Conservation (phyloP, 768 basidiomycete species). For the Hortiboletus flavorubellus region DNA sequence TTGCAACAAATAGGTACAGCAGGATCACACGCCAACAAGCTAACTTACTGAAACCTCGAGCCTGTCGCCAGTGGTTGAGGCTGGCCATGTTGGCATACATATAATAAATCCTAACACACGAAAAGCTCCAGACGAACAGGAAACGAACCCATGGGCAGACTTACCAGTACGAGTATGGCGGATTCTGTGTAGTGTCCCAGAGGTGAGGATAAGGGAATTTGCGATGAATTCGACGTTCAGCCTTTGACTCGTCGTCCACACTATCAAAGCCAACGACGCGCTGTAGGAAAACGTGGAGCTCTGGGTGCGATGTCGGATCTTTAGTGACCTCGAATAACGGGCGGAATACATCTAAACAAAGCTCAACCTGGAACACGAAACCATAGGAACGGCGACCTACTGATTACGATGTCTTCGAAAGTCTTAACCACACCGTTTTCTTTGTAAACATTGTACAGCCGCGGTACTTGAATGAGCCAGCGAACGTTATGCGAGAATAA, state of each 20-base stretch:
- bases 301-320: slow-evolving; percentile 86
- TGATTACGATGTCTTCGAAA: slow-evolving; percentile 88
- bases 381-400: slow-evolving; percentile 46
- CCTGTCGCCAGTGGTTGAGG: slow-evolving; percentile 87
- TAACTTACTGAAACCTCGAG: slow-evolving; percentile 84
- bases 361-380: not conserved
- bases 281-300: slow-evolving; percentile 92
- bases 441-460: slow-evolving; percentile 95
- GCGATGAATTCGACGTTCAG: slow-evolving; percentile 85
- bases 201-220: slow-evolving; percentile 90
- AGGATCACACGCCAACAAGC: slow-evolving; percentile 1
- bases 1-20: not conserved
- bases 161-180: slow-evolving; percentile 94
- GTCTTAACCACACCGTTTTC: slow-evolving; percentile 76
- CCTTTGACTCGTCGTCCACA: slow-evolving; percentile 98
- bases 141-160: slow-evolving; percentile 15
- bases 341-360: slow-evolving; percentile 73
- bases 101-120: slow-evolving; percentile 77
- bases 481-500: slow-evolving; percentile 95
- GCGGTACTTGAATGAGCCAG: slow-evolving; percentile 95
- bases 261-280: slow-evolving; percentile 96
- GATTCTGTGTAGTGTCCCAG: slow-evolving; percentile 88
- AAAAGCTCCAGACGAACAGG: slow-evolving; percentile 2
- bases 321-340: slow-evolving; percentile 96
- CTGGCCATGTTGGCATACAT: slow-evolving; percentile 97